These are phyloP conservation scores for Cocos nucifera DNA, from an alignment of 176 grass and related monocot genomes.

Conservation along the genomic window DNA sequence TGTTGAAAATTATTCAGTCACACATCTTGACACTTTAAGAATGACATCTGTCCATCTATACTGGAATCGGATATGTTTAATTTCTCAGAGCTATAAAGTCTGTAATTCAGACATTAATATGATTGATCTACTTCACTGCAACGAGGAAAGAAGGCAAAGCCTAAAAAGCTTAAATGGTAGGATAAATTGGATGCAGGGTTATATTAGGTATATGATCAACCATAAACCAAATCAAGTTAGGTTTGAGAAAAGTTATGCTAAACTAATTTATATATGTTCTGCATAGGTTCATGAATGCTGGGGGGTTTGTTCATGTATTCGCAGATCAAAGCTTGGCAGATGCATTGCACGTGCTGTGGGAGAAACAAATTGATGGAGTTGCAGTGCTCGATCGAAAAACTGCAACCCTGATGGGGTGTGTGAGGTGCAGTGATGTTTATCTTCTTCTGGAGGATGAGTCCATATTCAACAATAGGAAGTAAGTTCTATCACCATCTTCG, in stretches of 20 bases:
- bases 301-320: slow-evolving; percentile 5
- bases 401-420: slow-evolving; percentile 23
- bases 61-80: too few relatives aligned
- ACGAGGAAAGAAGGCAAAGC: too few relatives aligned
- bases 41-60: too few relatives aligned
- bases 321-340: slow-evolving; percentile 28
- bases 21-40: not conserved
- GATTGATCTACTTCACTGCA: too few relatives aligned
- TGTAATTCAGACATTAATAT: too few relatives aligned
- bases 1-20: not conserved
- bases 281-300: slow-evolving; percentile 8
- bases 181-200: not conserved
- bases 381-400: slow-evolving; percentile 34
- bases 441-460: slow-evolving; percentile 41
- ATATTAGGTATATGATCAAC: too few relatives aligned
- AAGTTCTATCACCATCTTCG: slow-evolving; percentile 5
- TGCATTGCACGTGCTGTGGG: slow-evolving; percentile 26
- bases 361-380: slow-evolving; percentile 28
- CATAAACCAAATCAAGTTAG: too few relatives aligned
- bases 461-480: slow-evolving; percentile 40
- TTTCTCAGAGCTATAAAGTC: too few relatives aligned
- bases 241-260: too few relatives aligned
- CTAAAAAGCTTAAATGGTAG: not conserved
- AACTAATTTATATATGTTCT: not conserved
- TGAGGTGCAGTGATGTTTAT: slow-evolving; percentile 32